Evolutionary conservation across 2,329 filamentous ascomycete species (phyloP).

Genomic region (Ustulina deusta): DNA sequence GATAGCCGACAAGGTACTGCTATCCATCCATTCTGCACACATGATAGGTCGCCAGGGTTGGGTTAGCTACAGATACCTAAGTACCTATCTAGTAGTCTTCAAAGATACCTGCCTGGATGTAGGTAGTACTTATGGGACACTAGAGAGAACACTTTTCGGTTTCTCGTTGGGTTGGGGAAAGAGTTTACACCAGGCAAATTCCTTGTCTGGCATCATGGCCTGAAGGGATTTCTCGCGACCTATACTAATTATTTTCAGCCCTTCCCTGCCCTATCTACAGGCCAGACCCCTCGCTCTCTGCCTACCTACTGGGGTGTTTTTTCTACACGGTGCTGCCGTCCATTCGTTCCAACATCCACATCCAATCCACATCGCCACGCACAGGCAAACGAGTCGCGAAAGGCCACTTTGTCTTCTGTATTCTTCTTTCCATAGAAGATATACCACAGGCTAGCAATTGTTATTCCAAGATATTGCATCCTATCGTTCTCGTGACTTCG

Average conservation of each 20-base stretch:
- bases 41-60: too few relatives aligned
- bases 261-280: background rate
- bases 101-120: background rate
- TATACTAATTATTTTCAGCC: slow-evolving; percentile 1
- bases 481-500: slow-evolving; percentile 3
- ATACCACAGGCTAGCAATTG: background rate
- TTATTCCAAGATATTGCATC: background rate
- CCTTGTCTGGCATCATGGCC: slow-evolving; percentile 15
- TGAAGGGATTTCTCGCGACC: slow-evolving; percentile 11
- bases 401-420: slow-evolving; percentile 27
- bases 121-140: background rate
- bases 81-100: background rate
- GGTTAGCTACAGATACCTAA: background rate
- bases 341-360: slow-evolving; percentile 14
- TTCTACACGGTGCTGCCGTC: slow-evolving; percentile 15
- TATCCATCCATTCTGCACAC: too few relatives aligned
- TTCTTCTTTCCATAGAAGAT: background rate
- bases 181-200: slow-evolving; percentile 22
- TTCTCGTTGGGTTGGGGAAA: slow-evolving; percentile 36
- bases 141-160: slow-evolving; percentile 42
- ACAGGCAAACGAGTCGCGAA: slow-evolving; percentile 28
- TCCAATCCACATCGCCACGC: slow-evolving; percentile 23
- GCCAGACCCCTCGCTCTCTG: background rate
- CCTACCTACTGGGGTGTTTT: background rate
- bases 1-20: background rate